Evolutionary conservation across 2,329 filamentous ascomycete genomes (phyloP).

Genomic region (Grosmannia huntii): DNA sequence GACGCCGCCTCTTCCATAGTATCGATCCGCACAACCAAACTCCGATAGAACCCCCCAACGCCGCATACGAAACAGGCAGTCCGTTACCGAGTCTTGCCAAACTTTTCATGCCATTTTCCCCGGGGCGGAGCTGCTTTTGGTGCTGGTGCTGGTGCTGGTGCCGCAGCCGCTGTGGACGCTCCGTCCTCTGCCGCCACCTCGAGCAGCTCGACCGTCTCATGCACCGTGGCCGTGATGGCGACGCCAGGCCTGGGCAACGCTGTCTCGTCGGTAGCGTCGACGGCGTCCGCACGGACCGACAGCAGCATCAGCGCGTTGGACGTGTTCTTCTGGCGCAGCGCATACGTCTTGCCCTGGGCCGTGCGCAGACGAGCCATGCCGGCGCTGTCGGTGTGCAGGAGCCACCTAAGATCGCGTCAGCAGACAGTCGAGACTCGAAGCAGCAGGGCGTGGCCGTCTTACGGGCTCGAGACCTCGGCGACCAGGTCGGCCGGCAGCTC

Average conservation of each 20-base stretch:
- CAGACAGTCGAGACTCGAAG: too few relatives aligned
- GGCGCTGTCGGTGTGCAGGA: constrained; percentile 31
- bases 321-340: constrained; percentile 52
- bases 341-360: constrained; percentile 39
- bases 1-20: background rate
- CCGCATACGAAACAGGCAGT: too few relatives aligned
- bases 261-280: background rate
- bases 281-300: constrained; percentile 16
- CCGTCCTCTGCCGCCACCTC: constrained; percentile 18
- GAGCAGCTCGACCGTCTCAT: constrained; percentile 52
- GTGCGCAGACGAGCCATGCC: constrained; percentile 37
- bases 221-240: constrained; percentile 39
- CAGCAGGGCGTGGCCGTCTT: too few relatives aligned
- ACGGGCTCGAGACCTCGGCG: constrained; percentile 37
- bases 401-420: constrained; percentile 13
- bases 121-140: constrained; percentile 18
- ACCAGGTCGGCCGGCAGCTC: constrained; percentile 49
- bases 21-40: background rate
- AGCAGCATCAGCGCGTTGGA: constrained; percentile 53
- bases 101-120: constrained; percentile 50
- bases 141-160: background rate
- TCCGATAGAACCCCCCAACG: too few relatives aligned
- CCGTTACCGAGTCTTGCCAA: constrained; percentile 31
- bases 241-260: constrained; percentile 22
- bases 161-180: background rate